A percentile compares a stretch with the other conserved stretches of the same genome.
Conservation (phyloP, 345 rosid species). For the Bruguiera parviflora region DNA sequence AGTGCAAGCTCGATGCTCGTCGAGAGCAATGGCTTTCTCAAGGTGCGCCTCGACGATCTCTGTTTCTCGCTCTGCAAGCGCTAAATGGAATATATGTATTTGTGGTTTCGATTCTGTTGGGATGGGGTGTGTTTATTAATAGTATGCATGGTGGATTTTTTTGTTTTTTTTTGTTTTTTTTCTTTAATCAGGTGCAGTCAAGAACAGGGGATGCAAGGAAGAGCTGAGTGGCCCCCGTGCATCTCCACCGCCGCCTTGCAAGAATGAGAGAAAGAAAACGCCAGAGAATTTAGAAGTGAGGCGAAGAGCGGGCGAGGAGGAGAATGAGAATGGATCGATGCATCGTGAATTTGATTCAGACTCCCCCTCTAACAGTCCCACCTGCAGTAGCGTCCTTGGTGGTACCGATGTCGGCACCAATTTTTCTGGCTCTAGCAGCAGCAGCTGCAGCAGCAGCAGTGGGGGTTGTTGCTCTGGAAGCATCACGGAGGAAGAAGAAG, state of each 20-base stretch:
- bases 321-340: conserved; percentile 32
- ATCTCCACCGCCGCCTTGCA: conserved; percentile 1
- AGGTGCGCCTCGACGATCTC: conserved; percentile 31
- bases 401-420: conserved; percentile 45
- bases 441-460: conserved; percentile 61
- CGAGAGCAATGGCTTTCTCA: conserved; percentile 99
- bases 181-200: conserved; percentile 40
- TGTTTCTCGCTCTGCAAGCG: no score
- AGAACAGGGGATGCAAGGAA: conserved; percentile 52
- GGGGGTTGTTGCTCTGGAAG: conserved; percentile 81
- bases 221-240: conserved; percentile 22
- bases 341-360: conserved; percentile 57
- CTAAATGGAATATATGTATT: conserved; percentile 1
- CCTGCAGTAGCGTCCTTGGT: conserved; percentile 27
- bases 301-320: conserved; percentile 28
- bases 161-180: not conserved
- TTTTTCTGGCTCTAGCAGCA: conserved; percentile 37
- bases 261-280: conserved; percentile 31
- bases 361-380: conserved; percentile 57
- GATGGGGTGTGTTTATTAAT: no score
- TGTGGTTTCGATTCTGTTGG: conserved; percentile 15
- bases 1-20: conserved; percentile 87
- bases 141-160: not conserved
- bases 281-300: conserved; percentile 42
- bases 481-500: conserved; percentile 77